Base-by-base conservation (phyloP, 768 basidiomycete species). In the Leccinum incarnatum region DNA sequence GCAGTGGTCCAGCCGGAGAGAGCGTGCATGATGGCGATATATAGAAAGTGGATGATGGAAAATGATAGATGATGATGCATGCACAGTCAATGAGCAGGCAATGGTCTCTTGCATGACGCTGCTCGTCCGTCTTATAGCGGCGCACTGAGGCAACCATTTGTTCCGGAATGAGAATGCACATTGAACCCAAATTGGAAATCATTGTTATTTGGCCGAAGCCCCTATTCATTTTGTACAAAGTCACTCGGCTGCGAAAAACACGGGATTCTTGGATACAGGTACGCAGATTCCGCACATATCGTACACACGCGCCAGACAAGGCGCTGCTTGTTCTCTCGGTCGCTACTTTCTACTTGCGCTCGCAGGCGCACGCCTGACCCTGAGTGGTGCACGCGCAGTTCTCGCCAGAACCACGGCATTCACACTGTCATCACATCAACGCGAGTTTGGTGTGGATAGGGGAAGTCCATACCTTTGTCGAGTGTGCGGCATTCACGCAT, bases 401-500 rank as follows among this genome's bases (percentile, higher is more conserved):
- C 0, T 51, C 46, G 2, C 65, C 65, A 4, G 61, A 57, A 5
- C 67, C 69, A n/a, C 55, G 47, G 19, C 69, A 71, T 2, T 59
- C 63, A 37, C 69, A 70, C 69, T 70, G 49, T 17, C 3, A 27
- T 11, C 4, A 32, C 5, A 23, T 60, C 42, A 53, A 2, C 17
- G n/a, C 34, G 32, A 27, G 19, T 46, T 12, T 11, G 10, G 7
- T 14, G 14, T 11, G 10, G 12, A 27, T 10, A 17, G 25, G 5
- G 10, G n/a, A 15, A 11, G 3, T 47, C 1, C 3, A 8, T 45
- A 68, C 69, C 51, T 74, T 65, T 19, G 48, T 29, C 21, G 72
- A 64, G 45, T 68, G 66, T 9, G 67, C 56, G 51, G 66, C 70
- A 37, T 76, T 76, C 5, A 57, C 57, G 58, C 75, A 76, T 19